These are phyloP conservation scores for Isabelozyma pseudorhagii DNA, from an alignment of 805 yeast genomes.

Conservation along the genomic window DNA sequence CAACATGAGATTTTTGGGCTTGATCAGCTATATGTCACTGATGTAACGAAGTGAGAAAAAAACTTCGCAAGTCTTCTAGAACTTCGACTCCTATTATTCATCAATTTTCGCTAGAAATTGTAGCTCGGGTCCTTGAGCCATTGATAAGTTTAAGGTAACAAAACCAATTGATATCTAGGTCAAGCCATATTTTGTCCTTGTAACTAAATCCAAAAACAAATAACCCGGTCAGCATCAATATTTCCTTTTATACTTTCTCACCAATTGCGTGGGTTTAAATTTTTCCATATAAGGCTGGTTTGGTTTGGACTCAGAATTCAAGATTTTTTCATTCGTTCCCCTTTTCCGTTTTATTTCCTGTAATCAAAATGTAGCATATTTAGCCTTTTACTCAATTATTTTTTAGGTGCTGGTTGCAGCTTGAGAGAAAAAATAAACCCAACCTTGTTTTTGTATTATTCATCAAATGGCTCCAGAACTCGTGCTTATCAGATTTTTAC, in stretches of 20 bases:
- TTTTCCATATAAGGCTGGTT: not conserved
- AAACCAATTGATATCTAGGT: not conserved
- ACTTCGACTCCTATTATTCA: no score
- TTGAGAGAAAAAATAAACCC: not conserved
- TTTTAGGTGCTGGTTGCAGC: not conserved
- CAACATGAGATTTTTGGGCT: no score
- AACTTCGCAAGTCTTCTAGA: no score
- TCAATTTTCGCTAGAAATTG: not conserved
- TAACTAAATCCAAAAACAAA: not conserved
- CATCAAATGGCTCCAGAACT: not conserved
- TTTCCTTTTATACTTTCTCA: not conserved
- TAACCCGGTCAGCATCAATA: not conserved
- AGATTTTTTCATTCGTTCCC: not conserved
- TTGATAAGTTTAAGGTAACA: not conserved
- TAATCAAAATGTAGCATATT: not conserved
- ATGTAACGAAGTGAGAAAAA: no score
- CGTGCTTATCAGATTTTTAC: not conserved
- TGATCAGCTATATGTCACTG: no score
- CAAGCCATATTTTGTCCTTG: not conserved
- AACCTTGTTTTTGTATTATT: not conserved
- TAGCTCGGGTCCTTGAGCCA: not conserved
- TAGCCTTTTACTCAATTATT: not conserved
- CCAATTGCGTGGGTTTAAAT: not conserved
- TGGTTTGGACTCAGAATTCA: not conserved
- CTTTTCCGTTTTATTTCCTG: not conserved